These are phyloP conservation scores for Talaromyces borbonicus DNA, from an alignment of 495 filamentous ascomycete species.

Conservation along the genomic window DNA sequence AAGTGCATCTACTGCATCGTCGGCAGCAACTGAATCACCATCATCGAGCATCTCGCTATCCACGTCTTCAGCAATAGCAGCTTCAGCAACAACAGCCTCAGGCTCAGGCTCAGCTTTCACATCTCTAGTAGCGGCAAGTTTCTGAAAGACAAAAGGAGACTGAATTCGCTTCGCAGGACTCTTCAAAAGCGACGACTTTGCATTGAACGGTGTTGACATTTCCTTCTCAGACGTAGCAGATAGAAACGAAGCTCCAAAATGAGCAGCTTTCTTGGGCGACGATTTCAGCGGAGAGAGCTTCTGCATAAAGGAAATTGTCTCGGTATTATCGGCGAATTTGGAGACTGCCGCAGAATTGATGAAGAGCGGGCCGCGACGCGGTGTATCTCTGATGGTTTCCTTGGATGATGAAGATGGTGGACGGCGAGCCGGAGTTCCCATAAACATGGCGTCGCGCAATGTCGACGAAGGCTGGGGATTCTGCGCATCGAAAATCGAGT, in stretches of 20 bases:
- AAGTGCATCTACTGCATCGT: background rate
- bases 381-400: slow-evolving; percentile 29
- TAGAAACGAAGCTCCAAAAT: slow-evolving; percentile 26
- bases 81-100: too few relatives aligned
- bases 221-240: slow-evolving; percentile 19
- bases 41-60: slow-evolving; percentile 9
- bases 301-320: background rate
- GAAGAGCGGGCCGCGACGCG: slow-evolving; percentile 18
- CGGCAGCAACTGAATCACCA: background rate
- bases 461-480: slow-evolving; percentile 15
- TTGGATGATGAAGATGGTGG: slow-evolving; percentile 42
- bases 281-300: slow-evolving; percentile 2
- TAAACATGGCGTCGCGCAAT: slow-evolving; percentile 28
- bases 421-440: slow-evolving; percentile 41
- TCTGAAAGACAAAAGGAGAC: slow-evolving; percentile 22
- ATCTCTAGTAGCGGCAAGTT: too few relatives aligned
- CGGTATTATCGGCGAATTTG: slow-evolving; percentile 9
- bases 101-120: too few relatives aligned
- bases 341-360: slow-evolving; percentile 12
- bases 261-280: slow-evolving; percentile 28
- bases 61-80: background rate
- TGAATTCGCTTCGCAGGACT: slow-evolving; percentile 33
- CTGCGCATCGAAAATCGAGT: slow-evolving; percentile 12
- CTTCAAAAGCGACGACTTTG: slow-evolving; percentile 28
- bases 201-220: slow-evolving; percentile 22